Evolutionary conservation across 768 basidiomycete species (phyloP).

Genomic region (Podaxis mareebaensis): DNA sequence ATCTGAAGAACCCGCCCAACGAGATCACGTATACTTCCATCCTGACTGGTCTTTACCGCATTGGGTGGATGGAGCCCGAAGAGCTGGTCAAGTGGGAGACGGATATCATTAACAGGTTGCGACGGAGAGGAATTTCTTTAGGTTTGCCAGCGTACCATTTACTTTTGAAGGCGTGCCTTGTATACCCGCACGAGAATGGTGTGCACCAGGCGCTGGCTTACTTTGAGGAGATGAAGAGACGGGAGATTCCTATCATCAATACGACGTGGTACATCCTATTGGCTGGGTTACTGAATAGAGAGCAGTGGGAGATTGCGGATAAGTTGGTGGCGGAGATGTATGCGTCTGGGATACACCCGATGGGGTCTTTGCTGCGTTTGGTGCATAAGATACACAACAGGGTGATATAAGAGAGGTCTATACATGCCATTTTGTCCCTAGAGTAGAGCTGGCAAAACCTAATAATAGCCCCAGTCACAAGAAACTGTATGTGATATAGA

Average conservation of each 20-base stretch:
- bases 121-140: slow-evolving; percentile 48
- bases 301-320: slow-evolving; percentile 61
- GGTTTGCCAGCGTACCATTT: slow-evolving; percentile 75
- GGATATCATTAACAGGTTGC: slow-evolving; percentile 61
- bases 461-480: too few relatives aligned
- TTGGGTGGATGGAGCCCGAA: slow-evolving; percentile 45
- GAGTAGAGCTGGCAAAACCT: background rate
- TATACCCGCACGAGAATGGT: slow-evolving; percentile 49
- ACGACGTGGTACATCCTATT: slow-evolving; percentile 83
- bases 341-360: slow-evolving; percentile 43
- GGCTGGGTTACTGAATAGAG: slow-evolving; percentile 56
- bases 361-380: slow-evolving; percentile 46
- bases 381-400: slow-evolving; percentile 49
- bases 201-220: slow-evolving; percentile 56
- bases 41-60: slow-evolving; percentile 70
- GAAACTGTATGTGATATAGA: too few relatives aligned
- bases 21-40: slow-evolving; percentile 84
- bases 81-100: slow-evolving; percentile 47
- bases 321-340: slow-evolving; percentile 65
- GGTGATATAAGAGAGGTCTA: background rate
- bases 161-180: slow-evolving; percentile 67
- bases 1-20: slow-evolving; percentile 55
- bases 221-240: slow-evolving; percentile 59
- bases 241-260: slow-evolving; percentile 46
- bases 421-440: slow-evolving; percentile 7